Base-by-base conservation (phyloP, 306 rosid species). In the Sindora glabra region DNA sequence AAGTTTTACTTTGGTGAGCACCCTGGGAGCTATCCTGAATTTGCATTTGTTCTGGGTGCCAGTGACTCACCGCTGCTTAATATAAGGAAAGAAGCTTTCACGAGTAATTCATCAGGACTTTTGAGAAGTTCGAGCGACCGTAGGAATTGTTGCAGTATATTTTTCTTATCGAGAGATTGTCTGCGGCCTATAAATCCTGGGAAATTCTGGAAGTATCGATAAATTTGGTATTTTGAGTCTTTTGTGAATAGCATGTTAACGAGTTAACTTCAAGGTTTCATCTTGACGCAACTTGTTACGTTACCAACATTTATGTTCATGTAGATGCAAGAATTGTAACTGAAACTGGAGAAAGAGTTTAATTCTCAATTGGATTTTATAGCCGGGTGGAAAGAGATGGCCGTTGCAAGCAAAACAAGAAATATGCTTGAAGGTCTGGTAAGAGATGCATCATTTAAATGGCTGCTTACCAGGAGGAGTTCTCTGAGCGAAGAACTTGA, bases 361-460 rank as follows among this genome's bases (percentile, higher is more conserved):
- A 51, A 73, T 45, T 45, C 47, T 40, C 66, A 64, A 57, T 66
- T 68, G 15, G 21, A 29, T 10, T 45, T 64, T 60, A 50, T 16
- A 30, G 69, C 30, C 60, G 33, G 71, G 56, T 23, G 53, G 38
- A 51, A 62, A n/a, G 48, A 69, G 63, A 83, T 92, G 99, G 87
- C 95, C 12, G 73, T 54, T 47, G 69, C 83, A 22, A 73, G 83
- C 79, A 92, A 84, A 83, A 79, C 97, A 54, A 85, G 95, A 84
- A 75, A 54, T 65, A 65, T 90, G 85, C 55, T 94, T 0, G 97
- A 94, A 78, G 88, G 78, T 75, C 68, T 89, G 65, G 89, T 89
- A 5, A 80, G 85, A 72, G 99, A 94, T 1, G 89, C 91, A 64
- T 89, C 99, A 46, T 86, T 94, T 44, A 89, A 86, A 58, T 89